These are phyloP conservation scores for Rhytidhysteron rufulum DNA, from an alignment of 2,329 filamentous ascomycete genomes.

Conservation along the genomic window DNA sequence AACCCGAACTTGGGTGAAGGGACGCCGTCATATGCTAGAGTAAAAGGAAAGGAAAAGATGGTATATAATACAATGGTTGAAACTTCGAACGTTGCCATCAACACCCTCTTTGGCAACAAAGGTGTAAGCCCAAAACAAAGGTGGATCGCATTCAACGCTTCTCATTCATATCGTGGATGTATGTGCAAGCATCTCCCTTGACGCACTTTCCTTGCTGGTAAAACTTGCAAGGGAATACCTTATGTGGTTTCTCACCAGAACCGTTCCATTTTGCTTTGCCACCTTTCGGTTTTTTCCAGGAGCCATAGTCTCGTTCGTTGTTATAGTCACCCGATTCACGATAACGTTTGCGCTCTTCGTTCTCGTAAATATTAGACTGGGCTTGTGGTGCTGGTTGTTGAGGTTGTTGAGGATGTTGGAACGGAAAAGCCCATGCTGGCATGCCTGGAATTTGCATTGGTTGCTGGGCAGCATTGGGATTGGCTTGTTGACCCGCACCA, in stretches of 20 bases:
- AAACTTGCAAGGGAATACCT: slow-evolving; percentile 59
- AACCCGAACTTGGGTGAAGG: too few species aligned
- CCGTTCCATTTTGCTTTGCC: slow-evolving; percentile 61
- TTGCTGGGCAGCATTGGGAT: not conserved
- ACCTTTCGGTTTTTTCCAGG: slow-evolving; percentile 44
- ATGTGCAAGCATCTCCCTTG: slow-evolving; percentile 71
- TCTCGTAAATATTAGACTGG: slow-evolving; percentile 21
- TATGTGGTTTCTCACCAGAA: slow-evolving; percentile 31
- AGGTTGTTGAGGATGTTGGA: slow-evolving; percentile 4
- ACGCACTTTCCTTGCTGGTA: slow-evolving; percentile 68
- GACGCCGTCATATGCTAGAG: too few species aligned
- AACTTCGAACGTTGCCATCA: too few species aligned
- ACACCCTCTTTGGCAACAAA: too few species aligned
- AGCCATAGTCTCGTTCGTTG: slow-evolving; percentile 15
- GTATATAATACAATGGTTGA: too few species aligned
- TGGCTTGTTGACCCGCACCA: slow-evolving; percentile 11
- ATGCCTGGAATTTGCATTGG: slow-evolving; percentile 4
- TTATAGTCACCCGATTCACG: slow-evolving; percentile 22
- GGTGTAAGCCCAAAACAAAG: too few species aligned
- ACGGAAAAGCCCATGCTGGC: slow-evolving; percentile 1
- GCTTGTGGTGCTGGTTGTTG: slow-evolving; percentile 7
- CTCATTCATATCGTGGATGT: slow-evolving; percentile 57
- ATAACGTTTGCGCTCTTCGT: slow-evolving; percentile 32
- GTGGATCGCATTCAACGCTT: too few species aligned
- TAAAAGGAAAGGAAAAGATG: too few species aligned